phyloP scores from a whole-genome alignment of 2,329 filamentous ascomycete genomes.

The Stachybotrys echinatus region DNA sequence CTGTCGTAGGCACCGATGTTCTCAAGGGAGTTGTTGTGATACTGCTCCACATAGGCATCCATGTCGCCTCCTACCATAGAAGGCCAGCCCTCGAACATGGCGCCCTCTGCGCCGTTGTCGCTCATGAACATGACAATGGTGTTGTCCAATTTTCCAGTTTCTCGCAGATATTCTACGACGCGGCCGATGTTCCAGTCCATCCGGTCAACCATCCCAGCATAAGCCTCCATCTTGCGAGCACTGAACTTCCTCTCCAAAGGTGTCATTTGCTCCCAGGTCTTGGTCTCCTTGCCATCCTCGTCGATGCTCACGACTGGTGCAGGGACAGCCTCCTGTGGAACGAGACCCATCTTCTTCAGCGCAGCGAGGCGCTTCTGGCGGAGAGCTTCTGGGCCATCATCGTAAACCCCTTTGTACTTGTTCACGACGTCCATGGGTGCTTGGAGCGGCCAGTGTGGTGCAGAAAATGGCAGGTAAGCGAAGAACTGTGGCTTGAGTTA shows the following conservation, averaged over 20 bases:
- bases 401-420: conserved; percentile 42
- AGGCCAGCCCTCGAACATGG: conserved; percentile 52
- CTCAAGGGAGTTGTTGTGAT: conserved; percentile 51
- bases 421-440: conserved; percentile 38
- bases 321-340: conserved; percentile 17
- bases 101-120: conserved; percentile 50
- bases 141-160: conserved; percentile 44
- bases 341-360: conserved; percentile 34
- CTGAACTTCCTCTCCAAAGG: neutral
- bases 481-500: conserved; percentile 37
- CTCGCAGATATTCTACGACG: conserved; percentile 40
- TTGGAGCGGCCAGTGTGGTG: conserved; percentile 49
- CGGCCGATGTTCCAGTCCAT: conserved; percentile 46
- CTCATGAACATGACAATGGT: conserved; percentile 50
- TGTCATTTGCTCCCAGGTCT: conserved; percentile 8
- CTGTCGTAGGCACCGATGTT: conserved; percentile 49
- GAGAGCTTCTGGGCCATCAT: conserved; percentile 43
- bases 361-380: conserved; percentile 34
- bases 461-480: conserved; percentile 45
- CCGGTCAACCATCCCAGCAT: conserved; percentile 48
- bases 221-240: conserved; percentile 29
- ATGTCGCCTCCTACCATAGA: conserved; percentile 20
- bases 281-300: conserved; percentile 1
- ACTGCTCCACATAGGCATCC: conserved; percentile 27
- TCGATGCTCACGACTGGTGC: conserved; percentile 4